Evolutionary conservation across 2,329 filamentous ascomycete species (phyloP).

Genomic region (Fusarium piperis): DNA sequence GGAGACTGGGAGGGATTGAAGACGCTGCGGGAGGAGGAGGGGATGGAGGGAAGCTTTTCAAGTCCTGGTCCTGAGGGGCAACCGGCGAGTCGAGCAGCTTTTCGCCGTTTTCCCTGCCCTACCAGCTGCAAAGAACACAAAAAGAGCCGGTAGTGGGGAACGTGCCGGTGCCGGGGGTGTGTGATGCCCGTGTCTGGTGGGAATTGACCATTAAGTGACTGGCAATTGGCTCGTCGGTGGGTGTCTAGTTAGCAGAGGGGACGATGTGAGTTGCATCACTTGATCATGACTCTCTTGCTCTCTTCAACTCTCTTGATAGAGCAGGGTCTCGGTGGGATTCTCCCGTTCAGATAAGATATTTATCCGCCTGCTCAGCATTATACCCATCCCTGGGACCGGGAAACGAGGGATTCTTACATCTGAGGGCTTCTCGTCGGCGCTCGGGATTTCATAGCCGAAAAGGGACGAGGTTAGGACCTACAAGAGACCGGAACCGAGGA

Average conservation of each 20-base stretch:
- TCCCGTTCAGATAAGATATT: neutral
- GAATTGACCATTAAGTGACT: conserved; percentile 38
- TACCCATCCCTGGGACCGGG: neutral
- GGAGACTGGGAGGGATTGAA: conserved; percentile 3
- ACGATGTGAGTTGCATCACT: neutral
- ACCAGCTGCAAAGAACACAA: conserved; percentile 13
- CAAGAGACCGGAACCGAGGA: conserved; percentile 31
- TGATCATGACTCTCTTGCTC: neutral
- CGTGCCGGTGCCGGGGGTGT: conserved; percentile 14
- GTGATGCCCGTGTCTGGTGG: conserved; percentile 10
- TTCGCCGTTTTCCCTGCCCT: conserved; percentile 19
- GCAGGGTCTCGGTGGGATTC: neutral
- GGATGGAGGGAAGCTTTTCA: neutral
- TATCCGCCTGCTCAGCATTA: neutral
- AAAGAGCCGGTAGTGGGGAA: conserved; percentile 17
- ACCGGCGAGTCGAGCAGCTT: conserved; percentile 33
- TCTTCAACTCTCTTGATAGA: neutral
- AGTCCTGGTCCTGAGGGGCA: conserved; percentile 13
- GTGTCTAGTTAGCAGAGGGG: conserved; percentile 7
- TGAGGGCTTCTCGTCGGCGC: conserved; percentile 22
- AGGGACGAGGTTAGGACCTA: conserved; percentile 12
- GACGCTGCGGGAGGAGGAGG: conserved; percentile 3
- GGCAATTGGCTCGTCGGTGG: conserved; percentile 33
- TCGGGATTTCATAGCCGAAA: conserved; percentile 37
- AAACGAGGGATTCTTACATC: neutral